Conservation (phyloP, 2,329 filamentous ascomycete genomes). For the Curvularia spicifera region DNA sequence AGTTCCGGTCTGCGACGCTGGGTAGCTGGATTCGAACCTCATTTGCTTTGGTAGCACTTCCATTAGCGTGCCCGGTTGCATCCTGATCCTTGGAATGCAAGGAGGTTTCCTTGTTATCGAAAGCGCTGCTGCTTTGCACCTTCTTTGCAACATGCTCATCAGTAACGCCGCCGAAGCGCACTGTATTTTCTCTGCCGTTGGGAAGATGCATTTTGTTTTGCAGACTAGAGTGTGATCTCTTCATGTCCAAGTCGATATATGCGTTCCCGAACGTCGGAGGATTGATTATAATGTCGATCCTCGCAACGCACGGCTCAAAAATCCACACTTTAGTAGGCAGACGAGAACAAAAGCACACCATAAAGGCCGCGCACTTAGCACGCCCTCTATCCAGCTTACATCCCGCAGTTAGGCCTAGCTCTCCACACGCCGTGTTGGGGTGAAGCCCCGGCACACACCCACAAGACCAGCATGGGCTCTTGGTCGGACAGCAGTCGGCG, state of each 20-base stretch:
- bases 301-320: constrained; percentile 15
- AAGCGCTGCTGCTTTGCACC: constrained; percentile 20
- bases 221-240: constrained; percentile 11
- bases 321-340: constrained; percentile 21
- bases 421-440: constrained; percentile 24
- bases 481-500: constrained; percentile 25
- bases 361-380: constrained; percentile 15
- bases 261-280: constrained; percentile 5
- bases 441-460: constrained; percentile 17
- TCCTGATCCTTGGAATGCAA: constrained; percentile 16
- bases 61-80: constrained; percentile 9
- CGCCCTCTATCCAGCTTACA: constrained; percentile 20
- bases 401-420: constrained; percentile 20
- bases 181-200: constrained; percentile 23
- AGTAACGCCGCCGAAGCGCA: constrained; percentile 24
- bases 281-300: constrained; percentile 13
- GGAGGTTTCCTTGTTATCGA: constrained; percentile 14
- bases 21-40: constrained; percentile 26
- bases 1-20: constrained; percentile 14
- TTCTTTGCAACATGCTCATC: constrained; percentile 25
- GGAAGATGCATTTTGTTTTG: constrained; percentile 30
- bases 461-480: constrained; percentile 11
- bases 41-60: constrained; percentile 16
- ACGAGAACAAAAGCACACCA: constrained; percentile 32
- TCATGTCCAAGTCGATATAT: constrained; percentile 3